These are phyloP conservation scores for Prillingera fragicola DNA, from an alignment of 1,284 basidiomycete species.

Conservation along the genomic window DNA sequence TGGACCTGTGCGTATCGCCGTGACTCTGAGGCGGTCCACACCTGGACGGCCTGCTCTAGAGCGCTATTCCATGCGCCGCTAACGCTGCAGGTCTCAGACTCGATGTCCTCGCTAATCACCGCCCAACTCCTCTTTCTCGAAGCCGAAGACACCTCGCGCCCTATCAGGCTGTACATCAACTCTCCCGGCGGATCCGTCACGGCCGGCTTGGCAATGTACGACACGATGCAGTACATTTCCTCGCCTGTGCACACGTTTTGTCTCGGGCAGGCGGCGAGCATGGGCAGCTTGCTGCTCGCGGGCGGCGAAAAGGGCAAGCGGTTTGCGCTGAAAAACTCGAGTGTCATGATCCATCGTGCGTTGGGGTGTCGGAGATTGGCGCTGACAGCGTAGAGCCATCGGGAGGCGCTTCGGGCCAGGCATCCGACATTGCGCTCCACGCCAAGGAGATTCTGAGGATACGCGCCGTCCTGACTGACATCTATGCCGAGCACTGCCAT, in stretches of 20 bases:
- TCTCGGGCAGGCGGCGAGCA: constrained; percentile 83
- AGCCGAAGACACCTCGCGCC: constrained; percentile 83
- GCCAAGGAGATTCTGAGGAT: constrained; percentile 88
- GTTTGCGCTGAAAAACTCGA: constrained; percentile 81
- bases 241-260: constrained; percentile 92
- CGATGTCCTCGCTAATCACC: constrained; percentile 73
- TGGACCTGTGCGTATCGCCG: constrained; percentile 13
- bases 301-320: constrained; percentile 80
- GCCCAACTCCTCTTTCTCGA: constrained; percentile 89
- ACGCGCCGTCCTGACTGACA: constrained; percentile 69
- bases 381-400: constrained; percentile 65
- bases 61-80: neutral
- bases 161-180: constrained; percentile 90
- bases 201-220: constrained; percentile 88
- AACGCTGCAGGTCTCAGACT: constrained; percentile 65
- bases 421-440: constrained; percentile 88
- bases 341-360: constrained; percentile 95
- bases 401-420: constrained; percentile 86
- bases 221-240: constrained; percentile 81
- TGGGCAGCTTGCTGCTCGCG: constrained; percentile 83
- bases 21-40: neutral
- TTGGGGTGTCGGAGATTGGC: constrained; percentile 20
- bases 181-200: constrained; percentile 91
- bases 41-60: neutral
- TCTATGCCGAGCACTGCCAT: constrained; percentile 64